phyloP scores from a whole-genome alignment of 768 basidiomycete species.

The Tulasnella sp. region DNA sequence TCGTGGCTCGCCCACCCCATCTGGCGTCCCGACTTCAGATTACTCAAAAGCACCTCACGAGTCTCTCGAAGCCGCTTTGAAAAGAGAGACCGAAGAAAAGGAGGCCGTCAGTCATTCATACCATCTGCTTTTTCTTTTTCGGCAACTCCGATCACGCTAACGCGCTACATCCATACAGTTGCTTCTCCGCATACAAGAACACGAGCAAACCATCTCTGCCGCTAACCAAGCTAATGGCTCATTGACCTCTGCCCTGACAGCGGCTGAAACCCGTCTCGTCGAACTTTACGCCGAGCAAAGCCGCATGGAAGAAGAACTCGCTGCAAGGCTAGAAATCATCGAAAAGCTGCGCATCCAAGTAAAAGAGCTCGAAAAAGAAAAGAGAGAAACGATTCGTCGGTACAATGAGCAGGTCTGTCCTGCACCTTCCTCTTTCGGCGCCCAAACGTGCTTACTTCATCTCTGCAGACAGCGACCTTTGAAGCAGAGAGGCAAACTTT shows the following conservation, averaged over 20 bases:
- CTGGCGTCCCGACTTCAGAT: neutral
- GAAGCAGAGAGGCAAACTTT: slow-evolving; percentile 90
- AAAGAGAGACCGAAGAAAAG: slow-evolving; percentile 74
- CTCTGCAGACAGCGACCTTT: slow-evolving; percentile 68
- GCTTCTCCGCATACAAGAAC: slow-evolving; percentile 70
- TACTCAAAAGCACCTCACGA: slow-evolving; percentile 37
- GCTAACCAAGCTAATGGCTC: slow-evolving; percentile 62
- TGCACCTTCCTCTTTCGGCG: neutral
- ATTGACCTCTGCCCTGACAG: slow-evolving; percentile 58
- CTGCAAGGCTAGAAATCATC: slow-evolving; percentile 72
- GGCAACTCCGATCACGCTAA: neutral
- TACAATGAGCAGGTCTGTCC: slow-evolving; percentile 79
- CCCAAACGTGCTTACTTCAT: neutral
- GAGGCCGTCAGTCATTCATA: slow-evolving; percentile 56
- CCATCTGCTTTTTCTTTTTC: slow-evolving; percentile 15
- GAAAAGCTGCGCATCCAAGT: slow-evolving; percentile 79
- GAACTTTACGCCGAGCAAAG: slow-evolving; percentile 79
- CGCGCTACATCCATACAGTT: slow-evolving; percentile 46
- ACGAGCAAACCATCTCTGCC: slow-evolving; percentile 61
- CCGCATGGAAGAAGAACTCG: slow-evolving; percentile 76
- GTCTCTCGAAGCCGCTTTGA: slow-evolving; percentile 57
- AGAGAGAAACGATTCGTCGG: slow-evolving; percentile 71
- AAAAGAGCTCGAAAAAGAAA: slow-evolving; percentile 84
- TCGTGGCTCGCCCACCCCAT: slow-evolving; percentile 7
- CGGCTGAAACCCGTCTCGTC: slow-evolving; percentile 66